Percentiles rank a stretch among this genome's conserved stretches.
Conservation (phyloP, 306 rosid genomes). For the Cicer arietinum region DNA sequence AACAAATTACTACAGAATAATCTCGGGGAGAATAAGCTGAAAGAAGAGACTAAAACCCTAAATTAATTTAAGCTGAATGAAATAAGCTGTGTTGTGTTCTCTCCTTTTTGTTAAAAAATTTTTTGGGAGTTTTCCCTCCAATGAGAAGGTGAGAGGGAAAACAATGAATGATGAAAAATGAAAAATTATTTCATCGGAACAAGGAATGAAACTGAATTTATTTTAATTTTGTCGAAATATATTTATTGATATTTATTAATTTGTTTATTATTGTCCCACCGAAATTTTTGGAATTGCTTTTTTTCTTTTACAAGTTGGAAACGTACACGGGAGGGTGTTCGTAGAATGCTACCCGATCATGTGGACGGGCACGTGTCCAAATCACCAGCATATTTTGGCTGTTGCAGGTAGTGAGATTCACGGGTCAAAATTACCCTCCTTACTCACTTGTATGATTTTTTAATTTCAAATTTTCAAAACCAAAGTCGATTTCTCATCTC, state of each 20-base stretch:
- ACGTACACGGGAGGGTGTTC: slow-evolving; percentile 17
- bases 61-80: slow-evolving; percentile 29
- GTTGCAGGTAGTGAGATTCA: slow-evolving; percentile 5
- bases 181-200: slow-evolving; percentile 57
- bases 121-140: slow-evolving; percentile 75
- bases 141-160: slow-evolving; percentile 90
- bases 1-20: slow-evolving; percentile 29
- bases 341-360: background rate
- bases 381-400: background rate
- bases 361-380: slow-evolving; percentile 31
- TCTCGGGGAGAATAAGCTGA: slow-evolving; percentile 38
- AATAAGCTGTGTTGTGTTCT: too few species aligned
- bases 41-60: slow-evolving; percentile 58
- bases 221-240: background rate
- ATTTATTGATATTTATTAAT: background rate
- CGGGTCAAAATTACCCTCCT: background rate
- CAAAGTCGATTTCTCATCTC: background rate
- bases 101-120: slow-evolving; percentile 25
- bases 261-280: slow-evolving; percentile 39
- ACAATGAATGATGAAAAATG: slow-evolving; percentile 45
- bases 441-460: slow-evolving; percentile 9
- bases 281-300: slow-evolving; percentile 4
- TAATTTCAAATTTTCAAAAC: slow-evolving; percentile 39
- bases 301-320: background rate
- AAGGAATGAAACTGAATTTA: slow-evolving; percentile 42